Conservation (phyloP, 169 alveolate species). For the Plasmodium inui region DNA sequence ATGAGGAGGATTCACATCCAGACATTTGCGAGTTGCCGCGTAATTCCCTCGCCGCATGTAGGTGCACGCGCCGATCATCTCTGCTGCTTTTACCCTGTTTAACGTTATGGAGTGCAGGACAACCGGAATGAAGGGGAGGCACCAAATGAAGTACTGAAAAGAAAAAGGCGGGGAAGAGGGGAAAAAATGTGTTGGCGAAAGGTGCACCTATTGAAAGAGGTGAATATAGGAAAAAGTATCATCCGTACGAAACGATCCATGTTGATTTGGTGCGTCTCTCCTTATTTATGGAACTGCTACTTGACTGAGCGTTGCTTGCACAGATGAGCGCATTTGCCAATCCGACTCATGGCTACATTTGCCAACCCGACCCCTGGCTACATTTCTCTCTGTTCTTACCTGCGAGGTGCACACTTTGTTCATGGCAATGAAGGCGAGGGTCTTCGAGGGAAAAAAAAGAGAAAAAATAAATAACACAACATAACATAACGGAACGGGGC, state of each 20-base stretch:
- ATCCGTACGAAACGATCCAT: not conserved
- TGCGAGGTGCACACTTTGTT: slow-evolving; percentile 97
- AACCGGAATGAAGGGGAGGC: slow-evolving; percentile 88
- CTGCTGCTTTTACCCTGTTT: slow-evolving; percentile 36
- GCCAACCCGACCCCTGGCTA: not conserved
- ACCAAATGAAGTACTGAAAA: slow-evolving; percentile 91
- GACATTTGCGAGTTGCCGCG: not conserved
- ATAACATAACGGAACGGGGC: slow-evolving; percentile 14
- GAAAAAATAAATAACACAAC: slow-evolving; percentile 78
- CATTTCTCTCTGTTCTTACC: slow-evolving; percentile 41
- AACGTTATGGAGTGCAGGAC: slow-evolving; percentile 79
- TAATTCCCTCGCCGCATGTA: not conserved
- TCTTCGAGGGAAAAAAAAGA: slow-evolving; percentile 87
- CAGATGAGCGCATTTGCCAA: not conserved
- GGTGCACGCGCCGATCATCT: not conserved
- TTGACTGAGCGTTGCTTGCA: not conserved
- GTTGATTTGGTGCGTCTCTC: not conserved
- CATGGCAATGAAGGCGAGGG: slow-evolving; percentile 94
- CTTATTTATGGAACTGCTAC: not conserved
- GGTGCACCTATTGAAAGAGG: not conserved
- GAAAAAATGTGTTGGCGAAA: not conserved
- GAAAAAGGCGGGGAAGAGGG: not conserved
- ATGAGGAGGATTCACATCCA: not conserved
- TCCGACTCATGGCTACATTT: too few species aligned
- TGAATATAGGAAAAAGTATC: not conserved